Base-by-base conservation (phyloP, 305 asterid genomes). In the Fraxinus sp. region DNA sequence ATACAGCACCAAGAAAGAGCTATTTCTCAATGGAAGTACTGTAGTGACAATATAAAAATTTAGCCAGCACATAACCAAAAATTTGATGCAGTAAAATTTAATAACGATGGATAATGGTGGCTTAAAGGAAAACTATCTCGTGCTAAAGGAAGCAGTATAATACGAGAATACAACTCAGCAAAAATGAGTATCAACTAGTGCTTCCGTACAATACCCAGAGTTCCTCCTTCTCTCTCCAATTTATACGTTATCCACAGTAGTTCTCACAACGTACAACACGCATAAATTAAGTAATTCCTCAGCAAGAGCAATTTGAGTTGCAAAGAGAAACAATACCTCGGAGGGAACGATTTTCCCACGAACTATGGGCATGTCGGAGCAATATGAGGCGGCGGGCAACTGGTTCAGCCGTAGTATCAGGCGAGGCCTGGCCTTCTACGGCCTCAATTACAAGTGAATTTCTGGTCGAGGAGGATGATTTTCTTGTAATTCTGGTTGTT, bases 291-390 rank as follows among this genome's bases (percentile, higher is more conserved):
- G 64, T 7, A 28, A 6, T 7, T 68, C 24, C 16, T 14, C 9
- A 26, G 46, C 28, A 7, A 11, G 13, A 28, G 22, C 10, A 64
- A 75, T 13, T 66, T 66, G 37, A 66, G 37, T 66, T 66, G 37
- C 74, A 28, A 33, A 64, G 55, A 11, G 59, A 75, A 80, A 77
- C 49, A 82, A 71, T 87, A 93, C 98, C 98, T 86, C 89, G 86
- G 78, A 95, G 92, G 35, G 92, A 89, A 9, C 89, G 97, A 86
- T 92, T 83, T 26, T 94, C 89, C 97, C 97, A 90, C 30, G 92
- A 92, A 80, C 99, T 95, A 74, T 85, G 83, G 62, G 98, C 99
- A 82, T 94, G 99, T 20, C 99, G 96, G 83, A 94, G 97, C 91
- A 95, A 83, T 68, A 95, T 89, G 85, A 95, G 98, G 84, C 99